Percentiles rank a stretch among this genome's conserved stretches.
Conservation (phyloP, 1,284 basidiomycete species). For the Irpex sp. region DNA sequence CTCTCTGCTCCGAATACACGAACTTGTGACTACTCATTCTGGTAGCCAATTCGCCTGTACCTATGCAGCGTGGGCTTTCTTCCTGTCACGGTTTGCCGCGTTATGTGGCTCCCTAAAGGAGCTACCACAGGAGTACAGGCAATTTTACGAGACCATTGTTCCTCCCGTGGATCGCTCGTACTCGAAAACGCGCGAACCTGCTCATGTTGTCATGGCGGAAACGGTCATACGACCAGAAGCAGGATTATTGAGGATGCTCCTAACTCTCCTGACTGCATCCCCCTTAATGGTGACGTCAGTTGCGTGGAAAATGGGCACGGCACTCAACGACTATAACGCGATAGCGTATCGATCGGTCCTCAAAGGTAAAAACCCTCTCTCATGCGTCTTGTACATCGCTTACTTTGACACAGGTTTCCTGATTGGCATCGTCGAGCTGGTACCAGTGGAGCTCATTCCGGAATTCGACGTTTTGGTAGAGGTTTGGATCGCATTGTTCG, state of each 20-base stretch:
- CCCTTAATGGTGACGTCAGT: conserved; percentile 72
- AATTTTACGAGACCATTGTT: conserved; percentile 54
- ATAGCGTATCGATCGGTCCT: conserved; percentile 80
- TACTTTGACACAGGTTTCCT: conserved; percentile 49
- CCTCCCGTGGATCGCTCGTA: conserved; percentile 39
- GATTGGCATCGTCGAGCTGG: conserved; percentile 68
- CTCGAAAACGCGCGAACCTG: conserved; percentile 52
- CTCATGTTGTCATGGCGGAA: conserved; percentile 50
- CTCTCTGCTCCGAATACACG: conserved; percentile 57
- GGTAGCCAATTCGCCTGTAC: conserved; percentile 64
- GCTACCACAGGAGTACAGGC: conserved; percentile 48
- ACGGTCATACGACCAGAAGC: conserved; percentile 51
- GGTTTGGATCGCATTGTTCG: conserved; percentile 80
- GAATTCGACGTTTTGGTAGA: conserved; percentile 71
- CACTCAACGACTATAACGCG: conserved; percentile 75
- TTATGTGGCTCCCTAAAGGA: conserved; percentile 43
- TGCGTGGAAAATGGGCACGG: conserved; percentile 64
- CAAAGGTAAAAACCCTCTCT: conserved; percentile 53
- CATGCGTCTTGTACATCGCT: background rate
- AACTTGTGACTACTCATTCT: conserved; percentile 53
- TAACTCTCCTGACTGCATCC: conserved; percentile 57
- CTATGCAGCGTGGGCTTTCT: conserved; percentile 77
- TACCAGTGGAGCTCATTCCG: conserved; percentile 69
- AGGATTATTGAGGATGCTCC: conserved; percentile 55
- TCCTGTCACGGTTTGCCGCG: conserved; percentile 58